Conservation (phyloP, 768 basidiomycete genomes). For the Amanita polypyramis region DNA sequence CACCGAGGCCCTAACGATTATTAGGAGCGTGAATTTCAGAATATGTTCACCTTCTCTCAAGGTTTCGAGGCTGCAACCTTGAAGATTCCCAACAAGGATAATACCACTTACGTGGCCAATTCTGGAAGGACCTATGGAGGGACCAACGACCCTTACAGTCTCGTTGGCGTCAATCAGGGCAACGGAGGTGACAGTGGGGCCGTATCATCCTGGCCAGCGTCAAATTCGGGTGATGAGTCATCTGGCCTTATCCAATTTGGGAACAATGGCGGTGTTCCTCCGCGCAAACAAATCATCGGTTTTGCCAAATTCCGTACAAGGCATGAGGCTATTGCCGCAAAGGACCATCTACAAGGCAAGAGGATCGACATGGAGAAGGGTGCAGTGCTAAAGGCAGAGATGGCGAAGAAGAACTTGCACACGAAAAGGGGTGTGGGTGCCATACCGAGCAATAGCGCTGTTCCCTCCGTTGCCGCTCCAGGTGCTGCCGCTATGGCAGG, state of each 20-base stretch:
- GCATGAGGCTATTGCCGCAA: slow-evolving; percentile 77
- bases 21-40: slow-evolving; percentile 98
- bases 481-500: slow-evolving; percentile 6
- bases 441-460: slow-evolving; percentile 23
- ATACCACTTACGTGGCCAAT: slow-evolving; percentile 55
- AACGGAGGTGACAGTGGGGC: slow-evolving; percentile 69
- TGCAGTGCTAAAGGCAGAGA: slow-evolving; percentile 90
- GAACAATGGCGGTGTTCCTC: slow-evolving; percentile 33
- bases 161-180: slow-evolving; percentile 75
- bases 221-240: slow-evolving; percentile 23
- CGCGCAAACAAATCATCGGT: slow-evolving; percentile 94
- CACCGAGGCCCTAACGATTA: slow-evolving; percentile 11
- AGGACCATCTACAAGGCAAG: slow-evolving; percentile 81
- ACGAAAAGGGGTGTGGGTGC: slow-evolving; percentile 87
- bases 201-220: slow-evolving; percentile 52
- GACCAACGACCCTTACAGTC: slow-evolving; percentile 73
- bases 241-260: slow-evolving; percentile 14
- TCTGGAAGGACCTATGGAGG: slow-evolving; percentile 32
- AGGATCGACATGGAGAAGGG: slow-evolving; percentile 91
- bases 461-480: slow-evolving; percentile 8
- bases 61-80: slow-evolving; percentile 97
- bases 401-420: slow-evolving; percentile 99
- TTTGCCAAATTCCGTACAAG: slow-evolving; percentile 93
- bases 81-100: slow-evolving; percentile 93
- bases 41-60: slow-evolving; percentile 94